Percentiles rank a stretch among this genome's conserved stretches.
Evolutionary conservation across 2,329 filamentous ascomycete genomes (phyloP).

Genomic region (Clonostachys rhizophaga): DNA sequence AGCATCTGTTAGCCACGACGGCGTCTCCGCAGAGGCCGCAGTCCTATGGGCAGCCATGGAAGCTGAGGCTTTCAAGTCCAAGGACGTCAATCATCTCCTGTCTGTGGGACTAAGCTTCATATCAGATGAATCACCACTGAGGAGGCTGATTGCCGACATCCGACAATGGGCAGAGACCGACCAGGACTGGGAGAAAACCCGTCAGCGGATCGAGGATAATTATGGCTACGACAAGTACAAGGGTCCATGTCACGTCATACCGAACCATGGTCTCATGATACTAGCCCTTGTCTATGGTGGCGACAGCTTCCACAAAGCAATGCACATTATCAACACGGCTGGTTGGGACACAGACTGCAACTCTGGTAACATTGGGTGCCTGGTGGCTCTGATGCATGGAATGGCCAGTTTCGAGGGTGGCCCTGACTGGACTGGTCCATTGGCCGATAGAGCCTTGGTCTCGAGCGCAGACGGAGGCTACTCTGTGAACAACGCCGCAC

Average conservation of each 20-base stretch:
- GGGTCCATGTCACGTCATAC: slow-evolving; percentile 24
- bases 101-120: slow-evolving; percentile 19
- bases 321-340: slow-evolving; percentile 26
- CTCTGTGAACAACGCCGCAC: no score
- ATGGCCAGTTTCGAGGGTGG: no score
- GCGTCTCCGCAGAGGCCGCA: slow-evolving; percentile 27
- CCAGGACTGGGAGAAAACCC: slow-evolving; percentile 20
- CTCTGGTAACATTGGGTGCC: slow-evolving; percentile 26
- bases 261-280: slow-evolving; percentile 26
- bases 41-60: slow-evolving; percentile 31
- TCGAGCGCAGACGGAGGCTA: no score
- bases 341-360: slow-evolving; percentile 33
- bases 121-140: slow-evolving; percentile 16
- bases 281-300: slow-evolving; percentile 20
- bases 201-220: slow-evolving; percentile 23
- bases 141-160: slow-evolving; percentile 17
- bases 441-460: no score
- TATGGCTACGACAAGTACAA: slow-evolving; percentile 19
- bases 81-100: slow-evolving; percentile 22
- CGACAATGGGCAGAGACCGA: slow-evolving; percentile 13
- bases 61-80: slow-evolving; percentile 24
- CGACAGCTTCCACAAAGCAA: slow-evolving; percentile 19
- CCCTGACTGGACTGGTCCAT: no score
- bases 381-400: slow-evolving; percentile 26
- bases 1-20: slow-evolving; percentile 28